These are phyloP conservation scores for Colletotrichum coccodes DNA, from an alignment of 2,329 filamentous ascomycete genomes.

Conservation along the genomic window DNA sequence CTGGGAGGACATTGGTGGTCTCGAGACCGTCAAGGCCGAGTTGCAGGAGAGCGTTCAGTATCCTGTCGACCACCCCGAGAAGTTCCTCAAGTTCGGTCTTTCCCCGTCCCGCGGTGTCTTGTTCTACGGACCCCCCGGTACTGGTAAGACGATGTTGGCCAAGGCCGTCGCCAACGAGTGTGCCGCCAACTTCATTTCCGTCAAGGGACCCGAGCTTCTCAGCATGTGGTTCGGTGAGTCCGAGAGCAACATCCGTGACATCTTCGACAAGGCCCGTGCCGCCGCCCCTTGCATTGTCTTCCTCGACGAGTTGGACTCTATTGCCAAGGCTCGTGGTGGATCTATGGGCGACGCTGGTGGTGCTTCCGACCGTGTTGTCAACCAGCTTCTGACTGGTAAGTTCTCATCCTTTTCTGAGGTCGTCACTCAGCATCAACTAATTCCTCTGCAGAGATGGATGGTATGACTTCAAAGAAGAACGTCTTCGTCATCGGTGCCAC, in stretches of 20 bases:
- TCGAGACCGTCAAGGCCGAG: constrained; percentile 98
- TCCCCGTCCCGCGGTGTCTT: constrained; percentile 97
- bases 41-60: constrained; percentile 99
- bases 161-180: constrained; percentile 99
- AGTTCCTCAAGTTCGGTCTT: constrained; percentile 99
- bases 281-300: constrained; percentile 98
- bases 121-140: constrained; percentile 99
- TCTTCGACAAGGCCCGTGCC: constrained; percentile 99
- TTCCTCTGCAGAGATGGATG: constrained; percentile 83
- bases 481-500: constrained; percentile 99
- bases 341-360: constrained; percentile 96
- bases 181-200: constrained; percentile 98
- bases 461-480: constrained; percentile 99
- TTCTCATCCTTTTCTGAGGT: constrained; percentile 34
- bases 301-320: constrained; percentile 98
- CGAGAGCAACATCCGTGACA: constrained; percentile 99
- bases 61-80: constrained; percentile 98
- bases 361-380: constrained; percentile 99
- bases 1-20: constrained; percentile 99
- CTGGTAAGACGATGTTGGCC: constrained; percentile 99
- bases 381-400: constrained; percentile 96
- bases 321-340: constrained; percentile 98
- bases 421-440: not conserved
- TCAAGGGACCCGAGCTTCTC: constrained; percentile 97
- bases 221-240: constrained; percentile 99